phyloP scores from a whole-genome alignment of 106 monocot genomes.

The Hemerocallis citrina region DNA sequence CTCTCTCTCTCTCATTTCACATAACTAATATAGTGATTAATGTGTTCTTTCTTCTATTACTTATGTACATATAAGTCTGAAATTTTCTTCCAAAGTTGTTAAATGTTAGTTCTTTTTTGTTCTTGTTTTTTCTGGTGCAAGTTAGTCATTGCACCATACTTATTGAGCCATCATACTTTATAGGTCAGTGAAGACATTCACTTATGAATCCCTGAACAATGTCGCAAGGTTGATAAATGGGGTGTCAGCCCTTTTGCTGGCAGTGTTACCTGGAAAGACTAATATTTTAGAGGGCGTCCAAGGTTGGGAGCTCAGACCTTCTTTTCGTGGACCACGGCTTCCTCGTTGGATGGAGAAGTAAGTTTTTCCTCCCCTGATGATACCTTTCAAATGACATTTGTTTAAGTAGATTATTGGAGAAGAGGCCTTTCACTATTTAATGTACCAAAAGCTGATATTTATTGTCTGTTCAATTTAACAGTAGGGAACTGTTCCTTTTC shows the following conservation, averaged over 20 bases:
- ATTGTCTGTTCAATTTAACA: background rate
- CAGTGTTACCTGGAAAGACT: slow-evolving; percentile 74
- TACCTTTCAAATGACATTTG: background rate
- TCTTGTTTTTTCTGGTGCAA: too few relatives aligned
- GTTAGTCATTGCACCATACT: too few relatives aligned
- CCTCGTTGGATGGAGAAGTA: slow-evolving; percentile 99
- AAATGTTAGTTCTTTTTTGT: background rate
- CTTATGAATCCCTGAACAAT: slow-evolving; percentile 94
- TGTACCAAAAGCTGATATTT: background rate
- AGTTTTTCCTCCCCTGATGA: background rate
- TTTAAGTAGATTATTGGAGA: background rate
- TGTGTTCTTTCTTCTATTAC: background rate
- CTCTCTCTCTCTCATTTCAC: too few relatives aligned
- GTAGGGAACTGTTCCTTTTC: background rate
- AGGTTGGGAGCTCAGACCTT: slow-evolving; percentile 94
- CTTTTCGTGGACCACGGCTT: slow-evolving; percentile 82
- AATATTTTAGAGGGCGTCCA: slow-evolving; percentile 77
- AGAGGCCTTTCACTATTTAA: background rate
- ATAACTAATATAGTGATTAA: background rate
- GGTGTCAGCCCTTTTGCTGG: slow-evolving; percentile 70
- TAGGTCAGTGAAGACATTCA: slow-evolving; percentile 98
- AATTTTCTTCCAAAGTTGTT: background rate
- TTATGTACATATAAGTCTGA: background rate
- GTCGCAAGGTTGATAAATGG: slow-evolving; percentile 94
- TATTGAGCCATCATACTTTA: too few relatives aligned